Evolutionary conservation across 2,329 filamentous ascomycete species (phyloP).

Genomic region (Cladosporium phlei): DNA sequence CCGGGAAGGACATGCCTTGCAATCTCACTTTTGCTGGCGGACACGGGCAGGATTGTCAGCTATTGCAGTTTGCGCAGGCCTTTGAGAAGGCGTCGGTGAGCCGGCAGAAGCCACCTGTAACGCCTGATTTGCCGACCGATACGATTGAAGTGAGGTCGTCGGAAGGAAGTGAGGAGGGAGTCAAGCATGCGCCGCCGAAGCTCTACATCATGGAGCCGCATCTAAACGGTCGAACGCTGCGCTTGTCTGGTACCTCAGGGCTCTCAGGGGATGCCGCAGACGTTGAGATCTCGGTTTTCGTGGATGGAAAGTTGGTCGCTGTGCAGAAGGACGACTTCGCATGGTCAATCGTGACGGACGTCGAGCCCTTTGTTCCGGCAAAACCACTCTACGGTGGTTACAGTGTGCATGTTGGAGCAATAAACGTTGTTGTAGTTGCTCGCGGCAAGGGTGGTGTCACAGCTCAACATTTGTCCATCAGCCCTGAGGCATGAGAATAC

Average conservation of each 20-base stretch:
- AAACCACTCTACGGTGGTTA: conserved; percentile 26
- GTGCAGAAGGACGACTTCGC: not conserved
- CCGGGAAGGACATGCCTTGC: conserved; percentile 46
- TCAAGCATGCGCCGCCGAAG: not conserved
- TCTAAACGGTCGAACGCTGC: conserved; percentile 11
- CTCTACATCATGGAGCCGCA: conserved; percentile 7
- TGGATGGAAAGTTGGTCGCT: conserved; percentile 12
- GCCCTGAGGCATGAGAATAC: no score
- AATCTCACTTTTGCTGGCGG: conserved; percentile 50
- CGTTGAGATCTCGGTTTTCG: conserved; percentile 11
- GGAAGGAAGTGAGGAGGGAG: not conserved
- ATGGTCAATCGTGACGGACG: conserved; percentile 17
- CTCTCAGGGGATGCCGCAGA: not conserved
- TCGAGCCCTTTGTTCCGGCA: conserved; percentile 20
- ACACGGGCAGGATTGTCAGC: conserved; percentile 42
- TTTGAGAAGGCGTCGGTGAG: conserved; percentile 25
- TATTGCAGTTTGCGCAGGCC: conserved; percentile 27
- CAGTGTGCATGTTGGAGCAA: conserved; percentile 23
- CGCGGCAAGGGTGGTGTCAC: conserved; percentile 2
- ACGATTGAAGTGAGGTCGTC: not conserved
- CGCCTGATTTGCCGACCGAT: conserved; percentile 23
- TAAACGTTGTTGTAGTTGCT: conserved; percentile 19
- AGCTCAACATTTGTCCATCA: not conserved
- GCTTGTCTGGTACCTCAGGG: conserved; percentile 8
- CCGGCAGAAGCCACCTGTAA: conserved; percentile 23